Base-by-base conservation (phyloP, 1,139 yeast species). In the Saccharomyces hybrid region DNA sequence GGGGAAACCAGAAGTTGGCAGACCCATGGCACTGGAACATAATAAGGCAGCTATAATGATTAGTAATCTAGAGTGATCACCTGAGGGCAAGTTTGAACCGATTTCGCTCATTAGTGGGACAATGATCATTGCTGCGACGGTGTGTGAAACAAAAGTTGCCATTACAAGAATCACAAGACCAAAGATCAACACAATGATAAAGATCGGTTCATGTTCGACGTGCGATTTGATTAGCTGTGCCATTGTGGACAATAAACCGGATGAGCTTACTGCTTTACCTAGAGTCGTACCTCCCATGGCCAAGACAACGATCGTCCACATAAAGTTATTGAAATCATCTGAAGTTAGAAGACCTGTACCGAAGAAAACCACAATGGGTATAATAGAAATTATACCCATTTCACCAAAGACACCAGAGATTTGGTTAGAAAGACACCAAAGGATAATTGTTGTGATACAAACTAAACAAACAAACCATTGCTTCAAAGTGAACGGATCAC, bases 221-320 rank as follows among this genome's bases (percentile, higher is more conserved):
- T 75, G 74, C 27, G 70, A 66, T 64, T 87, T 90, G 56, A 91
- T 84, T 1, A 81, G 75, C 11, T 71, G 66, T 2, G 97, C 97
- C 58, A 89, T 81, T 1, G 95, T 84, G n/a, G 78, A 77, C 54
- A 91, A 76, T 53, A 91, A 75, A 0, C 97, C 97, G 0, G 96
- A 88, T 2, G 95, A 84, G 0, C 93, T 81, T 5, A 91, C 95
- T 0, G 95, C 96, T 68, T 86, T 88, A 57, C 98, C 98, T 47
- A 91, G 76, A 0, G 96, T 95, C 57, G 89, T 79, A 63, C 98
- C 98, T 54, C 98, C 98, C 97, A 90, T 90, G 5, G 97, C 97
- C 60, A 91, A 77, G 55, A 91, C 81, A 16, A 91, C 90, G 64
- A 91, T 91, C 1, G 93, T 85, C 98, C 98, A 91, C 59, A 96